A percentile compares a stretch with the other conserved stretches of the same genome.
These are phyloP conservation scores for Tricladium varicosporioides DNA, from an alignment of 2,329 filamentous ascomycete genomes.

Conservation along the genomic window DNA sequence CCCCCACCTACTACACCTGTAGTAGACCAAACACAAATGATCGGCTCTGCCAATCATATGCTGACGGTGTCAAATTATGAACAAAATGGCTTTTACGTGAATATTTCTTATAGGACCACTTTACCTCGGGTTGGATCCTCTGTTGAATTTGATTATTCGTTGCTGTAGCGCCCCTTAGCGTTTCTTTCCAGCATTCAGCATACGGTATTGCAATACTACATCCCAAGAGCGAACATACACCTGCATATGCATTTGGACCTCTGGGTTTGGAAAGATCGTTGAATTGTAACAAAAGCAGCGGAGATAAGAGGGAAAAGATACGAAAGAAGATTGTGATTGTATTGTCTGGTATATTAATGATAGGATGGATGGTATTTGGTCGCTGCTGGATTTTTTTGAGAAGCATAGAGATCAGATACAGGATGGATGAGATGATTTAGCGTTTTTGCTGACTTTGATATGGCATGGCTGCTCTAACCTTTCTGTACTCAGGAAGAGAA, in stretches of 20 bases:
- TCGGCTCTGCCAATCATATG: slow-evolving; percentile 17
- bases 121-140: slow-evolving; percentile 7
- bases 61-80: slow-evolving; percentile 25
- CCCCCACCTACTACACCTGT: background rate
- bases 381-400: background rate
- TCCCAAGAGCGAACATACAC: slow-evolving; percentile 12
- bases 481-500: slow-evolving; percentile 1
- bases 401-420: no score
- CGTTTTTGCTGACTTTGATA: slow-evolving; percentile 13
- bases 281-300: slow-evolving; percentile 12
- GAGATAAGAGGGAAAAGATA: slow-evolving; percentile 3
- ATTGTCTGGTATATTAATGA: slow-evolving; percentile 24
- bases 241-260: slow-evolving; percentile 22
- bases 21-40: slow-evolving; percentile 3
- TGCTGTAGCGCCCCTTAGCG: slow-evolving; percentile 26
- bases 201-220: slow-evolving; percentile 8
- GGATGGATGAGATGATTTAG: slow-evolving; percentile 9
- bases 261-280: slow-evolving; percentile 24
- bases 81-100: slow-evolving; percentile 28
- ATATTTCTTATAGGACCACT: slow-evolving; percentile 24
- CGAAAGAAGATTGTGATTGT: no score
- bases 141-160: slow-evolving; percentile 23
- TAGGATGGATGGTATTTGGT: slow-evolving; percentile 19
- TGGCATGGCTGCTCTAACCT: slow-evolving; percentile 17
- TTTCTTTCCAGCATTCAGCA: slow-evolving; percentile 25